Percentiles rank a stretch among this genome's conserved stretches.
These are phyloP conservation scores for Penicillium fuscoglaucum DNA, from an alignment of 2,329 filamentous ascomycete genomes.

Conservation along the genomic window DNA sequence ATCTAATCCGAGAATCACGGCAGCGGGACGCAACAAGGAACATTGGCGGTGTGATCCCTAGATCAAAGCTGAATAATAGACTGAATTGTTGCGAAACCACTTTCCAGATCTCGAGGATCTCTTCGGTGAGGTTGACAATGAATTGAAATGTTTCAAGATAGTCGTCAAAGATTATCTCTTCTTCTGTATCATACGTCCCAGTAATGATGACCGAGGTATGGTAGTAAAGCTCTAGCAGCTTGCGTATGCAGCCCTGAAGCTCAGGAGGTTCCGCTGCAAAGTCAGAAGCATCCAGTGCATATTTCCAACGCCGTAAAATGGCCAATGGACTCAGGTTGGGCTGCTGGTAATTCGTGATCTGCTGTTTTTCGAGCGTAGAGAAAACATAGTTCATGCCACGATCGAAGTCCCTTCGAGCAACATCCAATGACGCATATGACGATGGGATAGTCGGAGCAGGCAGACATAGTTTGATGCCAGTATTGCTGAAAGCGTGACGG, in stretches of 20 bases:
- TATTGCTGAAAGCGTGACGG: neutral
- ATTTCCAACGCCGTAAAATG: constrained; percentile 4
- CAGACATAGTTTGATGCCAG: neutral
- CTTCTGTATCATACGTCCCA: neutral
- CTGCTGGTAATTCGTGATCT: neutral
- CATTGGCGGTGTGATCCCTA: constrained; percentile 7
- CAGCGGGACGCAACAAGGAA: constrained; percentile 10
- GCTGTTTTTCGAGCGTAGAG: neutral
- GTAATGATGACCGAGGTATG: constrained; percentile 2
- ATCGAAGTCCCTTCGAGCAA: constrained; percentile 9
- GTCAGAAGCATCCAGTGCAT: neutral
- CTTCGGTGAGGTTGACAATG: neutral
- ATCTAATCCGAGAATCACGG: neutral
- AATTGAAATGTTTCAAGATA: neutral
- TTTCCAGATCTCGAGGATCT: neutral
- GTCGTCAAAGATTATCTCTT: constrained; percentile 1
- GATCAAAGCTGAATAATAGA: constrained; percentile 8
- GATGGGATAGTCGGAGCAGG: constrained; percentile 2
- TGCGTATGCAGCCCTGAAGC: neutral
- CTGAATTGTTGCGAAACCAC: neutral
- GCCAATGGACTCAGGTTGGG: neutral
- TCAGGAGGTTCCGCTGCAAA: neutral
- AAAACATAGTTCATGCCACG: constrained; percentile 6
- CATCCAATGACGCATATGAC: neutral
- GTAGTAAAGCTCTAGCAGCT: constrained; percentile 8